Conservation (phyloP, 352 stramenopile species). For the Phytopythium mirpurense region DNA sequence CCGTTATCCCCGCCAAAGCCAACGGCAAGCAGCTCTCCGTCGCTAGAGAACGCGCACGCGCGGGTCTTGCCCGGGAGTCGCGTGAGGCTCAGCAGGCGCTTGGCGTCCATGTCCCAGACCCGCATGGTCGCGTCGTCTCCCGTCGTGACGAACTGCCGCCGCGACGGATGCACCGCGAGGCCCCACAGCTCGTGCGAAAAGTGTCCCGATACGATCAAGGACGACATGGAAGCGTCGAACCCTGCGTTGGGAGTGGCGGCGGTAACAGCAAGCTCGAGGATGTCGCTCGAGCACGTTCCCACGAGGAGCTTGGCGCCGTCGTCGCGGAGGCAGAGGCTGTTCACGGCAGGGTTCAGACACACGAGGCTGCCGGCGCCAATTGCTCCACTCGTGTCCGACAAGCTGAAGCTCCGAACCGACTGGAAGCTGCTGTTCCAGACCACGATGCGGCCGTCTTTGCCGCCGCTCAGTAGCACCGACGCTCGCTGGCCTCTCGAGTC, state of each 20-base stretch:
- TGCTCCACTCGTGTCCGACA: slow-evolving; percentile 22
- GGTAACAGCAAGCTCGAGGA: slow-evolving; percentile 64
- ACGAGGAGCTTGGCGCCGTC: slow-evolving; percentile 60
- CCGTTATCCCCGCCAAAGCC: slow-evolving; percentile 64
- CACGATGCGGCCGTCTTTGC: slow-evolving; percentile 67
- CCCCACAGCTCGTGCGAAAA: slow-evolving; percentile 76
- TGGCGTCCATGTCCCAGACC: slow-evolving; percentile 76
- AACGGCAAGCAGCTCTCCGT: slow-evolving; percentile 83
- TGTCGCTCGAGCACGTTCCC: slow-evolving; percentile 84
- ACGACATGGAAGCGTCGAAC: slow-evolving; percentile 26
- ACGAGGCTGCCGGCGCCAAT: neutral
- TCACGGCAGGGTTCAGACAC: slow-evolving; percentile 29
- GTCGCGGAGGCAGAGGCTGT: slow-evolving; percentile 36
- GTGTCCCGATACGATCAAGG: slow-evolving; percentile 57
- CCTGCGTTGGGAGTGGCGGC: slow-evolving; percentile 14
- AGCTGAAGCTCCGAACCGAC: slow-evolving; percentile 62
- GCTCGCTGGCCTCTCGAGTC: slow-evolving; percentile 6
- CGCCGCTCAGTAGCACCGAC: slow-evolving; percentile 42
- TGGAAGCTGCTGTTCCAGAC: slow-evolving; percentile 66
- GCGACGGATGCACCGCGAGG: slow-evolving; percentile 63
- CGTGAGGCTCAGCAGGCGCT: slow-evolving; percentile 31
- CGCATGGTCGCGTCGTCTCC: slow-evolving; percentile 81
- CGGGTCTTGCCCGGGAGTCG: slow-evolving; percentile 46
- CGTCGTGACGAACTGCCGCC: slow-evolving; percentile 55
- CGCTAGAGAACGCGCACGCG: slow-evolving; percentile 82